Evolutionary conservation across 768 basidiomycete species (phyloP), one percentile per base, ranked within the genome.

Genomic region (Naganishia onofrii): DNA sequence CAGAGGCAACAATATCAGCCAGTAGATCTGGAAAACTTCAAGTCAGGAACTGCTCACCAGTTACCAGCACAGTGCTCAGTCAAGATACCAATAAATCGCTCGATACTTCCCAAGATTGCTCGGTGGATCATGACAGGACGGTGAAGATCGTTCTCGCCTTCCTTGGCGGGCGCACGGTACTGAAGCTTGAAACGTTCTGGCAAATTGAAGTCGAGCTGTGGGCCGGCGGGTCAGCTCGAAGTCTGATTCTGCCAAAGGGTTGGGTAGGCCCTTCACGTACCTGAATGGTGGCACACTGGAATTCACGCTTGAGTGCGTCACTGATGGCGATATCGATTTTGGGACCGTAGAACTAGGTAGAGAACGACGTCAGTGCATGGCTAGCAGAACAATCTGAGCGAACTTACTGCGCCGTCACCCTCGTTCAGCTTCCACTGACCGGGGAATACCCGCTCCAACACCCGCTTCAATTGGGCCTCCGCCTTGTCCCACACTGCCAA

Each of bases 71-170:
- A 94, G 78, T 97, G 93, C 80, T 99, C 96, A 3, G 93, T 97
- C 72, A 94, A 88, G 76, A 98, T 97, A 53, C 92, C 94, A 66
- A 96, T 92, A 84, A 98, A 98, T 0, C 96, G 85, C 82, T 99
- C 96, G 34, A 99, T 79, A 77, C 89, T 91, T 36, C 96, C 96
- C 70, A 98, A 79, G 78, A 98, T 93, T 0, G 96, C 95, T 71
- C 96, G 90, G 81, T 98, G 96, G 74, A 99, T 96, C 84, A 99
- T 98, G 76, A 98, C 96, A 15, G 96, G 96, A 53, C 93, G 84
- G 12, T 66, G 65, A 66, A 78, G 74, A 57, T 88, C 84, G 84
- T 85, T 9, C 83, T 72, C 73, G n/a, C 36, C 72, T 3, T 55
- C 71, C 3, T 42, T 42, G 44, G 60, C 74, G 38, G 87, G 84